phyloP scores from a whole-genome alignment of 768 basidiomycete genomes.

The Rhodosporidiobolus sp. region DNA sequence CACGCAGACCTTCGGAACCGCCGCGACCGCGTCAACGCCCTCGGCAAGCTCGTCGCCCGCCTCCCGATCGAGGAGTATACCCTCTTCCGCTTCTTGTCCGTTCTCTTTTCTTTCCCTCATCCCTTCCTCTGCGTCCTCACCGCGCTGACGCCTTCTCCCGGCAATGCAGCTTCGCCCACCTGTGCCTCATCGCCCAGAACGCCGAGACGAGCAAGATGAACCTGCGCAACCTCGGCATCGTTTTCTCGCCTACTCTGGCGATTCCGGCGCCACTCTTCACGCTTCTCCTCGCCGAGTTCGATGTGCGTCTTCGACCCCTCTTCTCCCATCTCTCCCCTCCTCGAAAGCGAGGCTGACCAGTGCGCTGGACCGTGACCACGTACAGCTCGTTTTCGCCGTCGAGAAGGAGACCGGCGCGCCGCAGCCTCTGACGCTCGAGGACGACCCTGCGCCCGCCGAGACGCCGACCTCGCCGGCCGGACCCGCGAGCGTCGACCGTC shows the following conservation, averaged over 20 bases:
- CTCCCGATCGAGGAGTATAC: slow-evolving; percentile 91
- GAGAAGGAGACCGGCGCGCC: slow-evolving; percentile 33
- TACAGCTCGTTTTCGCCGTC: slow-evolving; percentile 41
- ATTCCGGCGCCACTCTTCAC: slow-evolving; percentile 67
- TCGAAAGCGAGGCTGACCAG: too few relatives aligned
- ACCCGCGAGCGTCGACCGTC: neutral
- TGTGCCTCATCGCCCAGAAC: slow-evolving; percentile 92
- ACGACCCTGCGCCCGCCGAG: neutral
- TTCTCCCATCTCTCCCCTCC: neutral
- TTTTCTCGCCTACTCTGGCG: slow-evolving; percentile 94
- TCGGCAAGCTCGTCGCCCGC: slow-evolving; percentile 77
- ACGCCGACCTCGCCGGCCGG: neutral
- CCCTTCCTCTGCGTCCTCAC: neutral
- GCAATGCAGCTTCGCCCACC: slow-evolving; percentile 57
- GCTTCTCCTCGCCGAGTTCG: slow-evolving; percentile 38
- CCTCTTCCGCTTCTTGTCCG: slow-evolving; percentile 84
- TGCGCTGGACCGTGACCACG: rapidly evolving
- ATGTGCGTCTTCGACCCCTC: slow-evolving; percentile 21
- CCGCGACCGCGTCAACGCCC: slow-evolving; percentile 80
- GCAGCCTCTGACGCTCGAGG: slow-evolving; percentile 26
- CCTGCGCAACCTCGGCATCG: slow-evolving; percentile 96
- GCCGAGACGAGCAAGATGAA: slow-evolving; percentile 93
- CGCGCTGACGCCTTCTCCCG: neutral
- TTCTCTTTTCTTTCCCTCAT: neutral
- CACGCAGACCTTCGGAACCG: slow-evolving; percentile 77